Evolutionary conservation across 495 filamentous ascomycete species (phyloP), one percentile per base, ranked within the genome.

Genomic region (Daldinia bambusicola): DNA sequence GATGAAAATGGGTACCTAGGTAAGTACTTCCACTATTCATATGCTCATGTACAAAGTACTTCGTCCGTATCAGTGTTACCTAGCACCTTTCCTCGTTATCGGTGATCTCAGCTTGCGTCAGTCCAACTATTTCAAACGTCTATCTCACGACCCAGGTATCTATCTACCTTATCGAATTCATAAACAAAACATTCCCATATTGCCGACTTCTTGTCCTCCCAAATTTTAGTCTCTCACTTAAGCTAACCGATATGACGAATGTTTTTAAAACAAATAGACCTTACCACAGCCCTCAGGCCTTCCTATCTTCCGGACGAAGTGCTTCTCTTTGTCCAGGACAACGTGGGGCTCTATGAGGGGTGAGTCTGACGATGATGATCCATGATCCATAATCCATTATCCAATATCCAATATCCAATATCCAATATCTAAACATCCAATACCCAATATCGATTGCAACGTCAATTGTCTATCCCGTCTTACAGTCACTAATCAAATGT

Each of bases 261-360:
- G 93, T 95, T 94, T 85, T 89, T 98, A 86, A 94, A 95, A 84
- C 89, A 90, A 75, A 85, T 98, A 75, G 94, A 98, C 80, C 87
- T 99, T 73, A 98, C 96, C 7, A 97, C 93, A 80, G 95, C 95
- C 66, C 88, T 97, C 76, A 91, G 96, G 83, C 95, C 95, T 48
- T 89, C 89, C 58, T 89, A 97, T 66, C 86, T 96, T 53, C 92
- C 93, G 69, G 96, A 97, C 82, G 95, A 98, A 79, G 84, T 85
- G 65, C 83, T 98, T 34, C 88, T 98, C 63, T 98, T 98, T 83
- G 93, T 99, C 66, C 94, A 97, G 81, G 93, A 98, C 86, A 92
- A 91, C 79, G 95, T 98, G 75, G 95, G 96, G 73, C 84, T 99
- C 69, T 99, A 99, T 82, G 92, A 98, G 85, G 95, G 96, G 94